A percentile compares a stretch with the other conserved stretches of the same genome.
Evolutionary conservation across 2,329 filamentous ascomycete genomes (phyloP).

Genomic region (Ophidiomyces ophidiicola): DNA sequence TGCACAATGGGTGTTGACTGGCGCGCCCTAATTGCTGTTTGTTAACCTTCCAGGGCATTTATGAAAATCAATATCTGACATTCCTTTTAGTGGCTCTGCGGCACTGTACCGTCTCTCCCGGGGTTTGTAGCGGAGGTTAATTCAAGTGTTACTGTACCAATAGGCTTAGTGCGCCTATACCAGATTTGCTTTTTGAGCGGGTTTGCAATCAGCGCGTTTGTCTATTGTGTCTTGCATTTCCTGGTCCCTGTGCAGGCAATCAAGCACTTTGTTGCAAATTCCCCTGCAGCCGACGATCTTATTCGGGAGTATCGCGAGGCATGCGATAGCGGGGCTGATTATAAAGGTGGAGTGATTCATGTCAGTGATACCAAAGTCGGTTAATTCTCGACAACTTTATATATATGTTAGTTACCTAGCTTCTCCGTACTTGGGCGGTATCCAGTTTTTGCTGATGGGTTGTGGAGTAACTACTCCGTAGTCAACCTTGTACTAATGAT

Average conservation of each 20-base stretch:
- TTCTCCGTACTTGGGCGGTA: neutral
- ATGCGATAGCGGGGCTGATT: conserved; percentile 6
- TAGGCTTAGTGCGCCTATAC: conserved; percentile 31
- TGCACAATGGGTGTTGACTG: conserved; percentile 36
- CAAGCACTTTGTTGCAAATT: conserved; percentile 10
- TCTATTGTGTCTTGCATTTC: conserved; percentile 25
- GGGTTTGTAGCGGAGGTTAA: conserved; percentile 29
- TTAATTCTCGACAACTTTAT: neutral
- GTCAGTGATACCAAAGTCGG: conserved; percentile 1
- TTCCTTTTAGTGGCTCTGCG: conserved; percentile 12
- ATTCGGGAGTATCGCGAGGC: conserved; percentile 10
- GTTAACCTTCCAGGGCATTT: neutral
- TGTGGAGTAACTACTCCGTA: no score
- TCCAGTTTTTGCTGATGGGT: no score
- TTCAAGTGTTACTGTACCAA: conserved; percentile 11
- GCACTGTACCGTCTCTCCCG: conserved; percentile 18
- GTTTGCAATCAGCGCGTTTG: conserved; percentile 29
- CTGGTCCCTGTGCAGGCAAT: conserved; percentile 21
- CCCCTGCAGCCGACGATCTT: conserved; percentile 7
- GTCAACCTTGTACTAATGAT: no score
- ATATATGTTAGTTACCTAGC: neutral
- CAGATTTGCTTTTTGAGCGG: conserved; percentile 34
- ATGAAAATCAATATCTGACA: conserved; percentile 1
- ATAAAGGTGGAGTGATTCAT: neutral
- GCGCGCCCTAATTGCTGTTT: conserved; percentile 27